Conservation (phyloP, 2,329 filamentous ascomycete genomes). For the Hymenoscyphus occultus region DNA sequence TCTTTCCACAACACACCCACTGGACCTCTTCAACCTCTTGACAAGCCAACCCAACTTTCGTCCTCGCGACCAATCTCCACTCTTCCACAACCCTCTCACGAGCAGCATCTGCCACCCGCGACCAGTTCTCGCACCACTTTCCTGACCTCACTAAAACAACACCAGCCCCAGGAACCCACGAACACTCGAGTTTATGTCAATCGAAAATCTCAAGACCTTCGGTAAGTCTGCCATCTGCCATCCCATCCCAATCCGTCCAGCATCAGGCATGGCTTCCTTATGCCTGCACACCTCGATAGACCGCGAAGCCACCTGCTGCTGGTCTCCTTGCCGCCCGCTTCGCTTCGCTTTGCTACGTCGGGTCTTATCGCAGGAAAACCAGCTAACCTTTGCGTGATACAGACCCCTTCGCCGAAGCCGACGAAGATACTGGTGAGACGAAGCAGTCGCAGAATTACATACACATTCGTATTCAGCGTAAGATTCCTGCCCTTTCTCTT, state of each 20-base stretch:
- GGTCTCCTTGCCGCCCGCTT: background rate
- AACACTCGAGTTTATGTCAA: slow-evolving; percentile 93
- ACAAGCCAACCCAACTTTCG: slow-evolving; percentile 9
- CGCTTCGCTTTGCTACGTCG: slow-evolving; percentile 1
- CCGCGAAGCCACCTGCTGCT: background rate
- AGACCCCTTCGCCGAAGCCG: slow-evolving; percentile 99
- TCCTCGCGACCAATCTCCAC: slow-evolving; percentile 19
- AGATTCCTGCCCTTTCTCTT: slow-evolving; percentile 40
- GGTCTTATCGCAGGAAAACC: slow-evolving; percentile 20
- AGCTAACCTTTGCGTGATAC: slow-evolving; percentile 30
- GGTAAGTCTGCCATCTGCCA: slow-evolving; percentile 53
- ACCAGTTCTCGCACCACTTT: slow-evolving; percentile 23
- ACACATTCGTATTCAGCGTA: slow-evolving; percentile 99
- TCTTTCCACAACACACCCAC: slow-evolving; percentile 6
- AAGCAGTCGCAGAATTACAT: slow-evolving; percentile 98
- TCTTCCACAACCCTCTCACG: slow-evolving; percentile 15
- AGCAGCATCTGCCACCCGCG: slow-evolving; percentile 22
- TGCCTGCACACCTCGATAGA: background rate
- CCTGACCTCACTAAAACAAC: slow-evolving; percentile 23
- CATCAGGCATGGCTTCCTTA: background rate
- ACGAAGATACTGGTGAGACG: slow-evolving; percentile 96
- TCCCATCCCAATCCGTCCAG: background rate
- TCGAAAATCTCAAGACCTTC: slow-evolving; percentile 97
- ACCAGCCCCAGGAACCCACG: slow-evolving; percentile 42
- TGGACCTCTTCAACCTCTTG: slow-evolving; percentile 9